Evolutionary conservation across 106 monocot species (phyloP).

Genomic region (Triglochin maritima): DNA sequence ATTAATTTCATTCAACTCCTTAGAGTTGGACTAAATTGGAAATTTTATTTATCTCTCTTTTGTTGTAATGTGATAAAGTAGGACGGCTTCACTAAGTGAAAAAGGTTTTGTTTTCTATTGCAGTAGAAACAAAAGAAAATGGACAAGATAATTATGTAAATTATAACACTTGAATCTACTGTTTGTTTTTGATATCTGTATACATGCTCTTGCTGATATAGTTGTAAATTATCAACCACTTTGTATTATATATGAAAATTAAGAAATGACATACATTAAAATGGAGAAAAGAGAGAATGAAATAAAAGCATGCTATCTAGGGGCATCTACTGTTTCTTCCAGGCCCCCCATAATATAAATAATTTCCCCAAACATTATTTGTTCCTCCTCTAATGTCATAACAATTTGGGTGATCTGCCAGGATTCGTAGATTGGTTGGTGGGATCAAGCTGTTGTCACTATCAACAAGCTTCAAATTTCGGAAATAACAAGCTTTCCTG

Average conservation of each 20-base stretch:
- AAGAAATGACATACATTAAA: not conserved
- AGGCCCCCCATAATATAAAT: slow-evolving; percentile 27
- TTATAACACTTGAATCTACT: not conserved
- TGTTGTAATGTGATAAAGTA: no score
- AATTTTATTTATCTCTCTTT: no score
- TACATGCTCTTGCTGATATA: not conserved
- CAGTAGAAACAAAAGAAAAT: not conserved
- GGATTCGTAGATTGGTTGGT: not conserved
- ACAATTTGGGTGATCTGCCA: slow-evolving; percentile 17
- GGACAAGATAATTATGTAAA: not conserved
- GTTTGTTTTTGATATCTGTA: not conserved
- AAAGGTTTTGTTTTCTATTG: no score
- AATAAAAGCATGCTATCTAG: not conserved
- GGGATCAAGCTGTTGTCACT: slow-evolving; percentile 13
- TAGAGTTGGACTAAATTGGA: no score
- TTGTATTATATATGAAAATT: not conserved
- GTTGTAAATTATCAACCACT: not conserved
- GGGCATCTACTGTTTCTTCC: slow-evolving; percentile 15
- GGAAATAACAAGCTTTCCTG: slow-evolving; percentile 18
- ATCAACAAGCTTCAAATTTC: slow-evolving; percentile 18
- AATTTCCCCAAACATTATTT: slow-evolving; percentile 10
- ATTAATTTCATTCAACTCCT: no score
- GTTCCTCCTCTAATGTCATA: slow-evolving; percentile 8
- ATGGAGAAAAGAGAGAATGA: not conserved
- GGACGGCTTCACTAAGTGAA: no score